Conservation (phyloP, 495 filamentous ascomycete species). For the Lepidopterella palustris region DNA sequence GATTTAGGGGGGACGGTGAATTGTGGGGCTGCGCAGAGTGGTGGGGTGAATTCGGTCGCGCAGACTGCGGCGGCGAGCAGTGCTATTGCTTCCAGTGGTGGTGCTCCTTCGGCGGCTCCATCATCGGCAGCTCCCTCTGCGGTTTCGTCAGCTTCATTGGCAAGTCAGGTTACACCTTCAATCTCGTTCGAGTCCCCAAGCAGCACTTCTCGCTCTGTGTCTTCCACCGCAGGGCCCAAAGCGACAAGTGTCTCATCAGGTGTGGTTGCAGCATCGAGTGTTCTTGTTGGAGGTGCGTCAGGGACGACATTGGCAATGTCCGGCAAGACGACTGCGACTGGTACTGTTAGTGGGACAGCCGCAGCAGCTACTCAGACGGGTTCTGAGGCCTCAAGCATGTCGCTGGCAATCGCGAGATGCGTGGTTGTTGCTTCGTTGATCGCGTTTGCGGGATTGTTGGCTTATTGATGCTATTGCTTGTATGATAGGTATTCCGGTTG, state of each 20-base stretch:
- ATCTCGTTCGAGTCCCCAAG: not conserved
- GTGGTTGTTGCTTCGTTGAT: slow-evolving; percentile 6
- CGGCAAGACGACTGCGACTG: not conserved
- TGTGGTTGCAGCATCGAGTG: slow-evolving; percentile 5
- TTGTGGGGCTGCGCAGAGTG: not conserved
- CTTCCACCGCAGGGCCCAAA: not conserved
- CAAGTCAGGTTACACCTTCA: not conserved
- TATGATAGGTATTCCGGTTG: not conserved
- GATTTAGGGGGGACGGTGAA: slow-evolving; percentile 12
- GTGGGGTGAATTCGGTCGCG: not conserved
- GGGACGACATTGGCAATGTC: not conserved
- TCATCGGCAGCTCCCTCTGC: not conserved
- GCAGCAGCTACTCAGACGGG: slow-evolving; percentile 12
- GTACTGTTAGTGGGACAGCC: not conserved
- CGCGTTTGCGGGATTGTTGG: slow-evolving; percentile 10
- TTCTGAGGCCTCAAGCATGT: slow-evolving; percentile 5
- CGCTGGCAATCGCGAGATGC: slow-evolving; percentile 1
- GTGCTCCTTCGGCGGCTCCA: slow-evolving; percentile 1
- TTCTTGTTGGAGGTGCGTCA: not conserved
- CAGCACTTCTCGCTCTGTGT: not conserved
- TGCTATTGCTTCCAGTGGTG: too few relatives aligned
- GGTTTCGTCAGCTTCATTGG: not conserved
- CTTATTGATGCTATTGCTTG: slow-evolving; percentile 5
- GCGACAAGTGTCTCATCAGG: not conserved
- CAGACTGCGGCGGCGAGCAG: not conserved